Base-by-base conservation (phyloP, 495 filamentous ascomycete genomes). In the Pyronema domesticum region DNA sequence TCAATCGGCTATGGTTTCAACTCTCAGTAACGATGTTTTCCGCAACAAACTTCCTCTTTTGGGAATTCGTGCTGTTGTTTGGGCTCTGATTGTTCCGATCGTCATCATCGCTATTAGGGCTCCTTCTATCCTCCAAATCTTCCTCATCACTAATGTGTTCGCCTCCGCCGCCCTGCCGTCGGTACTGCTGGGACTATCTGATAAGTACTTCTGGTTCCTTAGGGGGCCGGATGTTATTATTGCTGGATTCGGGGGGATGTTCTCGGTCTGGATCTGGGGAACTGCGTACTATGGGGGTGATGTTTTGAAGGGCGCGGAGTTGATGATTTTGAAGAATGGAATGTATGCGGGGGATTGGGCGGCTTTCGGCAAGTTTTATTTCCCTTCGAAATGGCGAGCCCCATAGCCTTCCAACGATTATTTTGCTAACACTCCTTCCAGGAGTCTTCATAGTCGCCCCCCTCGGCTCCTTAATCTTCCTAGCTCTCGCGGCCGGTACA, bases 231-330 rank as follows among this genome's bases (percentile, higher is more conserved):
- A 87, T 57, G 80, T 85, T 40, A 72, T 86, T 18, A 69, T 82
- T 42, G 83, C 81, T 39, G 80, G 81, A 0, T 65, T 86, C 0
- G 83, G 83, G 3, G 83, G 83, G 1, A 71, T 87, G 43, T 65
- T 87, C 35, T 81, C 79, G 1, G 80, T 87, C 37, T 86, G 85
- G 67, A 70, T 86, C 55, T 87, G 85, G 58, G 83, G 83, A 6
- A 74, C 79, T 3, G 73, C 85, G 35, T 76, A 75, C 55, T 87
- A 81, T 68, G 23, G 23, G 2, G 80, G 77, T 18, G 74, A 78
- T 59, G 77, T 80, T 4, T 64, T 74, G n/a, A 56, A 71, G 33
- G 83, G 79, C 6, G 80, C 73, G 9, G 72, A 81, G 56, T 72
- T 87, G 17, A 72, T 87, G 54, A 68, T 87, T 15, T 67, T 87